Evolutionary conservation across 805 yeast genomes (phyloP).

Genomic region (Monosporozyma aquatica): DNA sequence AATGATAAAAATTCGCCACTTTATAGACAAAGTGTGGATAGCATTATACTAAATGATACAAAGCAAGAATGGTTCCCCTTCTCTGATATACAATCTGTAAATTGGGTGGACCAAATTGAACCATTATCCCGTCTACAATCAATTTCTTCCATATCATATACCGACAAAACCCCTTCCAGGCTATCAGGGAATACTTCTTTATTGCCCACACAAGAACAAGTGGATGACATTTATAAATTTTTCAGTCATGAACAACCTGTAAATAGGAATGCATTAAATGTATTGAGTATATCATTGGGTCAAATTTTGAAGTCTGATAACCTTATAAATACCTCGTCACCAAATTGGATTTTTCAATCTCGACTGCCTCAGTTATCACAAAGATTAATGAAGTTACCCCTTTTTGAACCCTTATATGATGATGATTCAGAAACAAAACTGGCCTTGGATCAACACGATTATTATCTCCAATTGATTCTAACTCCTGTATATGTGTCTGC

Average conservation of each 20-base stretch:
- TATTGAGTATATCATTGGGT: conserved; percentile 23
- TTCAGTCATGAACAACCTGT: conserved; percentile 1
- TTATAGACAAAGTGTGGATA: conserved; percentile 1
- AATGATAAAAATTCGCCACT: neutral
- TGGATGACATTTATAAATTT: conserved; percentile 14
- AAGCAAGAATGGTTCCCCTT: conserved; percentile 16
- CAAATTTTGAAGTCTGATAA: conserved; percentile 11
- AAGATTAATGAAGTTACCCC: conserved; percentile 18
- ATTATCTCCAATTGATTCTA: conserved; percentile 23
- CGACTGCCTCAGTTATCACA: conserved; percentile 18
- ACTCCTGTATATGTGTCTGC: neutral
- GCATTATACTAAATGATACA: neutral
- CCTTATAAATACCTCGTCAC: neutral
- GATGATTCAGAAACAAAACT: too few species aligned
- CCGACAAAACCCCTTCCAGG: neutral
- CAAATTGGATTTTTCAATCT: conserved; percentile 19
- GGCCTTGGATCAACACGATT: conserved; percentile 25
- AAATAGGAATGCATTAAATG: conserved; percentile 2
- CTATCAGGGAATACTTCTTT: neutral
- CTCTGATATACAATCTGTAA: conserved; percentile 18
- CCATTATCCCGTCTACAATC: conserved; percentile 11
- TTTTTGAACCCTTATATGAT: too few species aligned
- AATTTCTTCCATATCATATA: neutral
- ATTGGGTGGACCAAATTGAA: conserved; percentile 21
- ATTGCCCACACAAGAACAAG: conserved; percentile 8